These are phyloP conservation scores for Asterophora lycoperdoides DNA, from an alignment of 768 basidiomycete genomes.

Conservation along the genomic window DNA sequence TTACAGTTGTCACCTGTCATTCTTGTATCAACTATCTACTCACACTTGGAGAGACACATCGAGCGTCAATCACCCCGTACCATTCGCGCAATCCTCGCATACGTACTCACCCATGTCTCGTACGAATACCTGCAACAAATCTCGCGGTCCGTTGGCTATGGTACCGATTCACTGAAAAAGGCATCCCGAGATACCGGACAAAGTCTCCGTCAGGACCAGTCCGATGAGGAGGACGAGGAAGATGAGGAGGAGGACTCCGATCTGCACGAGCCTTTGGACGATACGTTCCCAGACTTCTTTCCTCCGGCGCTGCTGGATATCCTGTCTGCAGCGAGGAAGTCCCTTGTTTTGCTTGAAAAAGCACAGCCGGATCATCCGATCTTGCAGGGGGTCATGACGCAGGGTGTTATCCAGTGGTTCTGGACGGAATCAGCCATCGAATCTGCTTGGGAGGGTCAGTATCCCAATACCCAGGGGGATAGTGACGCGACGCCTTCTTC, in stretches of 20 bases:
- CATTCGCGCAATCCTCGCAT: constrained; percentile 57
- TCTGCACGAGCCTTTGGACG: constrained; percentile 31
- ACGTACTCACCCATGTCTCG: constrained; percentile 61
- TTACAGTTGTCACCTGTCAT: constrained; percentile 43
- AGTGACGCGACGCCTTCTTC: neutral
- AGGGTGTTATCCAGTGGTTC: constrained; percentile 48
- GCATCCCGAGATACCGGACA: constrained; percentile 22
- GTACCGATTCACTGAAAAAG: constrained; percentile 26
- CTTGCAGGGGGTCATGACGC: constrained; percentile 28
- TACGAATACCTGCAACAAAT: constrained; percentile 57
- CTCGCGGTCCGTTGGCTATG: constrained; percentile 57
- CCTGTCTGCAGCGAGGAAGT: constrained; percentile 64
- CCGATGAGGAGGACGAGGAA: constrained; percentile 35
- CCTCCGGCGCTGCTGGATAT: constrained; percentile 44
- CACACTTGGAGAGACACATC: constrained; percentile 48
- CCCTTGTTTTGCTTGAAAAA: constrained; percentile 57
- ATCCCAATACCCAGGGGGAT: neutral
- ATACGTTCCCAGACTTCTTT: constrained; percentile 63
- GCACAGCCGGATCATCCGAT: constrained; percentile 65
- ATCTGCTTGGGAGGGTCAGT: constrained; percentile 38
- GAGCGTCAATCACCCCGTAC: constrained; percentile 45
- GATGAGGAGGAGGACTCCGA: constrained; percentile 39
- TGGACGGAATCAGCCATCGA: constrained; percentile 57
- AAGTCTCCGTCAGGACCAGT: constrained; percentile 27
- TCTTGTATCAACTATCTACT: constrained; percentile 61